Conservation (phyloP, 805 yeast species). For the Yamadazyma paraphyllophila region DNA sequence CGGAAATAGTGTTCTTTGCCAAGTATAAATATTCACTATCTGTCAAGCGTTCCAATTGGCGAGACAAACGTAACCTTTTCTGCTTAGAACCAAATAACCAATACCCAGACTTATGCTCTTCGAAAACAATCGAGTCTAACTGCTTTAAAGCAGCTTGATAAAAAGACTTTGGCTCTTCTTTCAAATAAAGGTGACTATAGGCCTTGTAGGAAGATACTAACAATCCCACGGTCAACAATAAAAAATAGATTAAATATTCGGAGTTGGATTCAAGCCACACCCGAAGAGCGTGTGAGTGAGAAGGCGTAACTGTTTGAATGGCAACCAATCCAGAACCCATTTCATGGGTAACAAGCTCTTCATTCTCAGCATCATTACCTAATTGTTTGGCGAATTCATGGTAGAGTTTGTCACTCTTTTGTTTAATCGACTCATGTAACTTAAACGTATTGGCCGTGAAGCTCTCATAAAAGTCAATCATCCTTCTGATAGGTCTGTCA, state of each 20-base stretch:
- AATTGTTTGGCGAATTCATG: slow-evolving; percentile 4
- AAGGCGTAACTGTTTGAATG: background rate
- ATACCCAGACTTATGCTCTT: background rate
- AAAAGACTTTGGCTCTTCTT: background rate
- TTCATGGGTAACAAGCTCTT: background rate
- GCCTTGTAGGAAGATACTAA: slow-evolving; percentile 1
- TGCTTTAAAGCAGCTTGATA: background rate
- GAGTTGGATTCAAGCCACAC: slow-evolving; percentile 10
- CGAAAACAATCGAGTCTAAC: slow-evolving; percentile 2
- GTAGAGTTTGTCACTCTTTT: slow-evolving; percentile 20
- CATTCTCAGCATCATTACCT: background rate
- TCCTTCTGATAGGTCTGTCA: slow-evolving; percentile 9
- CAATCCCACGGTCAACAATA: background rate
- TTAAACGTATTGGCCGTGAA: slow-evolving; percentile 13
- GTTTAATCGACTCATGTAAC: slow-evolving; percentile 23
- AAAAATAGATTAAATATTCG: slow-evolving; percentile 12
- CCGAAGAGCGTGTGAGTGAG: background rate
- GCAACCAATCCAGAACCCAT: background rate
- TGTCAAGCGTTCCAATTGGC: background rate
- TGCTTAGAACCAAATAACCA: background rate
- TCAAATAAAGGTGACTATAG: background rate
- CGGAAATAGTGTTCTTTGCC: background rate
- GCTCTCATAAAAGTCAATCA: slow-evolving; percentile 26
- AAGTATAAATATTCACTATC: background rate
- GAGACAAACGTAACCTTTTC: background rate